These are phyloP conservation scores for Mucor plumbeus DNA, from an alignment of 371 early-diverging fungal genomes.

Conservation along the genomic window DNA sequence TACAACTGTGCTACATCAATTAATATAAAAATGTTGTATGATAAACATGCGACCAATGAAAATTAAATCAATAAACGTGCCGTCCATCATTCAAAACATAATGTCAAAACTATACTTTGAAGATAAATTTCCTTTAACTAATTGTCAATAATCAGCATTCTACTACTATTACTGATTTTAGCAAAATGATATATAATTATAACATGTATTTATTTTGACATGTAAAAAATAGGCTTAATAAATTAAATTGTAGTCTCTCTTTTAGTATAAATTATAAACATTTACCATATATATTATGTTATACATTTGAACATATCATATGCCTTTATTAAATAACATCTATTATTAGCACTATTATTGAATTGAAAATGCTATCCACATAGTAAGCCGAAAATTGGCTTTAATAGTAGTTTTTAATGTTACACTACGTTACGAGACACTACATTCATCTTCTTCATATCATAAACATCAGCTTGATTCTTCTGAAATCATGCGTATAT, in stretches of 20 bases:
- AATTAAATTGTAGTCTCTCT: neutral
- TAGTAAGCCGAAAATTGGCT: neutral
- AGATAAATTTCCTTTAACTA: neutral
- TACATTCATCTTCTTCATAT: neutral
- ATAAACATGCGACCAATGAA: neutral
- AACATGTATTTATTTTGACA: neutral
- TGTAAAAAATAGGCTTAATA: neutral
- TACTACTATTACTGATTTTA: too few species aligned
- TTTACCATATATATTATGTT: neutral
- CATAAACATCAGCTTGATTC: neutral
- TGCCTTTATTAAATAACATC: neutral
- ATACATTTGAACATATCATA: neutral
- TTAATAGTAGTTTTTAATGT: constrained; percentile 7
- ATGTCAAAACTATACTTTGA: neutral
- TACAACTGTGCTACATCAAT: neutral
- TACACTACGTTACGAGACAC: neutral
- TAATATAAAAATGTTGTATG: neutral
- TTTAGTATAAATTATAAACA: neutral
- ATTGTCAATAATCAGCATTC: neutral
- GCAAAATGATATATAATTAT: too few species aligned
- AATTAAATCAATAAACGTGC: neutral
- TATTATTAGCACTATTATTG: neutral
- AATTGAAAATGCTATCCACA: neutral
- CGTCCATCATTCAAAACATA: neutral
- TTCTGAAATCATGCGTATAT: constrained; percentile 1